Base-by-base conservation (phyloP, 352 stramenopile genomes). In the Phytophthora cajani region DNA sequence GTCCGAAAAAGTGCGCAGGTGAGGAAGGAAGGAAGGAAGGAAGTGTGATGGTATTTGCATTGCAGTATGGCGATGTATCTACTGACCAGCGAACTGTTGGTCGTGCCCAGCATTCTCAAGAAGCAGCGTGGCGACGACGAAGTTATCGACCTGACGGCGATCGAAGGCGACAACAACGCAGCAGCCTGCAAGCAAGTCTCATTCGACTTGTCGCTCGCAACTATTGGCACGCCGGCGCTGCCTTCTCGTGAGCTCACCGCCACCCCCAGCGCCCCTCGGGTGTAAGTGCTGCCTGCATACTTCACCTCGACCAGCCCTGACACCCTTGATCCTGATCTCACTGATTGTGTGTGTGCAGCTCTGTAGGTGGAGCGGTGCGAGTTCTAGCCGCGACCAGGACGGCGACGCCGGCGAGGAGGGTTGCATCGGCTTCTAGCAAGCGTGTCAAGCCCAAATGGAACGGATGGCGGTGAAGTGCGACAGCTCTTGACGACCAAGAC, bases 381-480 rank as follows among this genome's bases (percentile, higher is more conserved):
- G 80, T 90, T 56, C 77, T 85, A 25, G 47, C 81, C 12, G 57
- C 79, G 16, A 76, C 71, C 14, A 64, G 61, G 58, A 70, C 79
- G 2, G 72, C 71, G 17, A 47, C 52, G 11, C 64, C 67, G 11
- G 58, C 78, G 16, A 72, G 52, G 19, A 64, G 72, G 47, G 58
- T 87, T 16, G 55, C 71, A 36, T 69, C 70, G 19, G 70, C 72
- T n/a, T 71, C 77, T 27, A 69, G 72, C 5, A 78, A 71, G 46
- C 80, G 78, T 14, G 19, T 51, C 12, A 93, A 91, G 58, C 59
- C 75, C n/a, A 91, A 91, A 52, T 84, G 75, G 75, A 91, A 84
- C 57, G 82, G 83, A 23, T 93, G 86, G 86, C 74, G 86, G 21
- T 91, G 78, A 74, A 57, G 23, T 16, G 19, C 44, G 25, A 38